Conservation (phyloP, 768 basidiomycete genomes). For the Pleurotus eryngii region DNA sequence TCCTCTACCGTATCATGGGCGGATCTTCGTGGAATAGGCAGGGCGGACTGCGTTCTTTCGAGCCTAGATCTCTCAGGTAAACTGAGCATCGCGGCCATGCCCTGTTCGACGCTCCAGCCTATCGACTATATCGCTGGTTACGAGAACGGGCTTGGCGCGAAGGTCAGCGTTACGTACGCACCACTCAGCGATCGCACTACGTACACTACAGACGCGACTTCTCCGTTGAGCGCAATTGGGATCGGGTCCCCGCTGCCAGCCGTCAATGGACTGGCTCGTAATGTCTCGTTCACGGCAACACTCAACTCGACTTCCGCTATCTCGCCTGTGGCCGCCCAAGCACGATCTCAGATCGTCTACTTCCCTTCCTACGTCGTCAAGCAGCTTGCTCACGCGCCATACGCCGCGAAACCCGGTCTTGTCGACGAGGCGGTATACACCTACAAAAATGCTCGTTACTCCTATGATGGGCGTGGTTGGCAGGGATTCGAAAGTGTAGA, state of each 20-base stretch:
- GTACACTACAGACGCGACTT: conserved; percentile 2
- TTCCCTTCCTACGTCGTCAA: conserved; percentile 8
- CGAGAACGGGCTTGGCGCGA: conserved; percentile 4
- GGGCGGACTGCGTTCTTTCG: background rate
- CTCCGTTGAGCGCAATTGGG: background rate
- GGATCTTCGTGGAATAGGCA: conserved; percentile 2
- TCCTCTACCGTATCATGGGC: conserved; percentile 2
- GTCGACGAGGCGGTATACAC: background rate
- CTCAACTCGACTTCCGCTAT: background rate
- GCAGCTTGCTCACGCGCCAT: background rate
- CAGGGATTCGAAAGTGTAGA: conserved; percentile 1
- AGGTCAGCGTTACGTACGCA: conserved; percentile 1
- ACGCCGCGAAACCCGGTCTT: background rate
- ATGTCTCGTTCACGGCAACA: conserved; percentile 2
- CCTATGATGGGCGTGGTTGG: conserved; percentile 6
- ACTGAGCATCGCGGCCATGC: background rate
- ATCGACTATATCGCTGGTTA: conserved; percentile 3
- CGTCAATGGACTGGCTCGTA: background rate
- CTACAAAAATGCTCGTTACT: conserved; percentile 7
- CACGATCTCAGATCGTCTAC: conserved; percentile 1
- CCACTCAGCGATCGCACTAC: conserved; percentile 3
- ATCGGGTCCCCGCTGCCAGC: background rate
- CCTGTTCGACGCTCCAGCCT: conserved; percentile 1
- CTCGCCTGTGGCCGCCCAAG: background rate
- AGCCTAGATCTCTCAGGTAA: background rate